These are phyloP conservation scores for Arthrocladium fulminans DNA, from an alignment of 2,329 filamentous ascomycete genomes.

Conservation along the genomic window DNA sequence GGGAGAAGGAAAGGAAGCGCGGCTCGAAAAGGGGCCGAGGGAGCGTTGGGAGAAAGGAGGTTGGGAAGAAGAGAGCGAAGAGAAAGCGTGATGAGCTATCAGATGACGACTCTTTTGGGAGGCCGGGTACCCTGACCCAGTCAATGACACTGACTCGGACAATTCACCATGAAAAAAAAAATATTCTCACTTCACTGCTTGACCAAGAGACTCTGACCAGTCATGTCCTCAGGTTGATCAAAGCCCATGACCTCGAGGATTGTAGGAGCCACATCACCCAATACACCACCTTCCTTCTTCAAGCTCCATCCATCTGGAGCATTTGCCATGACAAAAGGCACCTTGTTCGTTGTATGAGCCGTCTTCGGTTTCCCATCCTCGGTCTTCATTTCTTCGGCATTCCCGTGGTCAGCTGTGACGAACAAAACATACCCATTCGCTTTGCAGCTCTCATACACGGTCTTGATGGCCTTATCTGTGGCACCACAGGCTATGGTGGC, in stretches of 20 bases:
- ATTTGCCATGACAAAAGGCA: constrained; percentile 97
- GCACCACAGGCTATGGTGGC: constrained; percentile 75
- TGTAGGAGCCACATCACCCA: constrained; percentile 96
- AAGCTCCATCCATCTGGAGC: constrained; percentile 82
- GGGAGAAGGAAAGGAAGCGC: too few species aligned
- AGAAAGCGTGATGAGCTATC: too few species aligned
- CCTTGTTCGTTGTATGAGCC: constrained; percentile 94
- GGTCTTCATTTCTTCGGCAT: constrained; percentile 99
- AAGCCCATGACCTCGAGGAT: constrained; percentile 85
- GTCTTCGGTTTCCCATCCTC: constrained; percentile 94
- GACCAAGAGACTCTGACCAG: constrained; percentile 70
- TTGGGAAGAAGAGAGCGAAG: too few species aligned
- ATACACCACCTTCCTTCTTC: constrained; percentile 75
- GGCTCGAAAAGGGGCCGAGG: too few species aligned
- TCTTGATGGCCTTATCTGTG: constrained; percentile 88
- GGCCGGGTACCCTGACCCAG: neutral
- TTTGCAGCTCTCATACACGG: constrained; percentile 89
- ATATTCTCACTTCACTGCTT: constrained; percentile 44
- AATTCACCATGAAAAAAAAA: neutral
- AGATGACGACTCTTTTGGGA: neutral
- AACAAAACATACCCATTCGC: constrained; percentile 87
- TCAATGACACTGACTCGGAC: neutral
- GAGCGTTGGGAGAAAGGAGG: too few species aligned
- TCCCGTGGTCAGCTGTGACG: constrained; percentile 93
- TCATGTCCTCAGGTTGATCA: constrained; percentile 85